Percentiles rank a stretch among this genome's conserved stretches.
Conservation (phyloP, 2,329 filamentous ascomycete species). For the Monilinia laxa region DNA sequence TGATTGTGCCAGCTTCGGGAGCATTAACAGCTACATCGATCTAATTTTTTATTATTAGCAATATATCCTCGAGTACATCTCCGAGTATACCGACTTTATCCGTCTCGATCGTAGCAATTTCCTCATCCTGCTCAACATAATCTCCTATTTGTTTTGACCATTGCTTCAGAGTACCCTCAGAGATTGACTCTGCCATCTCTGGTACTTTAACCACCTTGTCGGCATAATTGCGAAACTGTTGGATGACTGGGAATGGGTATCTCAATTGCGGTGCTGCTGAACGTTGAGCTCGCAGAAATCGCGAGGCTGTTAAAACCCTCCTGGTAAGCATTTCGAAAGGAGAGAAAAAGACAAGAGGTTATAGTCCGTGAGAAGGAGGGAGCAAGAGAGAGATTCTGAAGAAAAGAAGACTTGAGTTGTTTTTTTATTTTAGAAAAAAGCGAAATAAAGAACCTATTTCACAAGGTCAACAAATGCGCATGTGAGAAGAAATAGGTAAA, state of each 20-base stretch:
- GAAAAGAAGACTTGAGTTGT: slow-evolving; percentile 11
- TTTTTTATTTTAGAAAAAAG: not conserved
- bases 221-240: slow-evolving; percentile 64
- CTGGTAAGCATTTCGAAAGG: slow-evolving; percentile 38
- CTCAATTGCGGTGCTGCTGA: slow-evolving; percentile 35
- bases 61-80: not conserved
- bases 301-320: slow-evolving; percentile 39
- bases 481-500: slow-evolving; percentile 21
- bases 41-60: slow-evolving; percentile 46
- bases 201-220: slow-evolving; percentile 90
- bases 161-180: slow-evolving; percentile 93
- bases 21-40: slow-evolving; percentile 98
- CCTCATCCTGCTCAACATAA: slow-evolving; percentile 91
- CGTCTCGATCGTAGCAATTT: slow-evolving; percentile 97
- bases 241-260: slow-evolving; percentile 48
- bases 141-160: slow-evolving; percentile 92
- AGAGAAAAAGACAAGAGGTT: slow-evolving; percentile 25
- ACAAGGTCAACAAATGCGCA: slow-evolving; percentile 7
- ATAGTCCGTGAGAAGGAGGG: slow-evolving; percentile 27
- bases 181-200: slow-evolving; percentile 98
- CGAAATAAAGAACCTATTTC: slow-evolving; percentile 2
- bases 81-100: slow-evolving; percentile 71
- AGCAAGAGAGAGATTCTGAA: slow-evolving; percentile 23
- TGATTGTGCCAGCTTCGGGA: slow-evolving; percentile 84
- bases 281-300: slow-evolving; percentile 37